These are phyloP conservation scores for Cantharellus anzutake DNA, from an alignment of 768 basidiomycete species.

Conservation along the genomic window DNA sequence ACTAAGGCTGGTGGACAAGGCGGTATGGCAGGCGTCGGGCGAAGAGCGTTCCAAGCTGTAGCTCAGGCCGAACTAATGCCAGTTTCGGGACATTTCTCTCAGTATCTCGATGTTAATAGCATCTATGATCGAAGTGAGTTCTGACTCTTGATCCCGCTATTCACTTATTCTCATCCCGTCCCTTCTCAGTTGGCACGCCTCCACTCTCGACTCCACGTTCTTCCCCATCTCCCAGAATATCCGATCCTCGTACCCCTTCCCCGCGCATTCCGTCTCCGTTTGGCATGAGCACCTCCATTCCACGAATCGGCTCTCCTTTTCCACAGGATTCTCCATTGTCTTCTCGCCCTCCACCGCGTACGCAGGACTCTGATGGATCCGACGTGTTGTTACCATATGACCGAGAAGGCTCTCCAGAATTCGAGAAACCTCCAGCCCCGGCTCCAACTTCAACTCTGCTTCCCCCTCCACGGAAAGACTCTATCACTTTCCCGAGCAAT, in stretches of 20 bases:
- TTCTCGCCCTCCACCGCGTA: too few species aligned
- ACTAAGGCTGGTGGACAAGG: conserved; percentile 15
- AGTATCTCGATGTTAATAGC: conserved; percentile 29
- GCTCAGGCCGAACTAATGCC: conserved; percentile 12
- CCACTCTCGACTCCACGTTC: conserved; percentile 12
- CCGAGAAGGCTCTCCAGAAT: too few species aligned
- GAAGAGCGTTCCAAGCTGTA: conserved; percentile 20
- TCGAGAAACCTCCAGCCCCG: not conserved
- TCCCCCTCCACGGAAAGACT: not conserved
- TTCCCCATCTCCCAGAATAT: conserved; percentile 14
- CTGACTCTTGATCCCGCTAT: not conserved
- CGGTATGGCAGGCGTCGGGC: conserved; percentile 23
- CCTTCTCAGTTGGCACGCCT: conserved; percentile 13
- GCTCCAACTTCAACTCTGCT: not conserved
- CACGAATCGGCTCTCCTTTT: not conserved
- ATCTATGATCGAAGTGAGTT: conserved; percentile 1
- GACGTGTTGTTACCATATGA: too few species aligned
- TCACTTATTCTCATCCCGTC: not conserved
- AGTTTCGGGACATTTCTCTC: conserved; percentile 11
- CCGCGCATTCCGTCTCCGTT: conserved; percentile 7
- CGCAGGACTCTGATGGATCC: too few species aligned
- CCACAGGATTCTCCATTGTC: not conserved
- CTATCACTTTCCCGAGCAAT: conserved; percentile 3
- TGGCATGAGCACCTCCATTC: not conserved
- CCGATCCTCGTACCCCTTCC: conserved; percentile 10